phyloP scores from a whole-genome alignment of 2,329 filamentous ascomycete species.

The Cladorrhinum sp. region DNA sequence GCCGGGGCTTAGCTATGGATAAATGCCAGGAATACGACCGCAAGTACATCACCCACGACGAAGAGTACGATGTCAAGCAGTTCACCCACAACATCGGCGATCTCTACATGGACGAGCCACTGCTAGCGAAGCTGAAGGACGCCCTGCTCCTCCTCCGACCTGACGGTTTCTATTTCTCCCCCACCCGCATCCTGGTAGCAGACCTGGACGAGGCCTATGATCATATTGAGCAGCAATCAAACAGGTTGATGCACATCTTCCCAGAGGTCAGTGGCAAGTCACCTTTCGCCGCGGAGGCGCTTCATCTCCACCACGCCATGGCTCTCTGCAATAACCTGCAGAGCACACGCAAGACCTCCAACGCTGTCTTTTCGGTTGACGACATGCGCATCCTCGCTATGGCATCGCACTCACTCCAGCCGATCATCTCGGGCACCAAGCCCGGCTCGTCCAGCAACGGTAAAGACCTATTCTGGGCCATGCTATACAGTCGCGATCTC shows the following conservation, averaged over 20 bases:
- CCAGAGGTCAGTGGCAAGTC: neutral
- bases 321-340: neutral
- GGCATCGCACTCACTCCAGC: neutral
- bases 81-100: neutral
- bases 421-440: neutral
- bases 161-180: neutral
- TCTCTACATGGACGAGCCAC: neutral
- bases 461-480: neutral
- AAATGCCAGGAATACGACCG: neutral
- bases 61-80: neutral
- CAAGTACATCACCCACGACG: neutral
- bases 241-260: neutral
- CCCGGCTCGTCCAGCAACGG: neutral
- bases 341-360: neutral
- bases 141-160: neutral
- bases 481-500: neutral
- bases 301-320: neutral
- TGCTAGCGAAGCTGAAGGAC: neutral
- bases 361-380: neutral
- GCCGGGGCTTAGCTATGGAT: neutral
- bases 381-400: neutral
- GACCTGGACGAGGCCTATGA: neutral
- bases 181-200: neutral
- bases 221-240: neutral
- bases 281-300: neutral